Conservation (phyloP, 495 filamentous ascomycete species). For the Annulohypoxylon moriforme region DNA sequence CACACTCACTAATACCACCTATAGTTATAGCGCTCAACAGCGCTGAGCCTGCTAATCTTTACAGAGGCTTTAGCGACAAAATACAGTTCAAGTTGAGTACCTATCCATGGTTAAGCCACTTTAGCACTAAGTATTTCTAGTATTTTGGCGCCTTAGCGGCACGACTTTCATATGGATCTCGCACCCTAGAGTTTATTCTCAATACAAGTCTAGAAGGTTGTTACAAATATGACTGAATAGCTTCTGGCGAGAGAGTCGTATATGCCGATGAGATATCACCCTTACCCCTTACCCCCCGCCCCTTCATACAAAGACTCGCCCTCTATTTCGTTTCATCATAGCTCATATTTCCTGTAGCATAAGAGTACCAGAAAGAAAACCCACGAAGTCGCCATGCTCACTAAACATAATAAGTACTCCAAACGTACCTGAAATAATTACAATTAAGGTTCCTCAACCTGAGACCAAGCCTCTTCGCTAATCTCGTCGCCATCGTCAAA, state of each 20-base stretch:
- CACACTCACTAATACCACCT: no score
- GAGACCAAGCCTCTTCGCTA: slow-evolving; percentile 34
- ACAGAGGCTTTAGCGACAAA: no score
- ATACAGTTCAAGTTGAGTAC: no score
- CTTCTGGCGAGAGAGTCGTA: neutral
- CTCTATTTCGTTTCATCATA: slow-evolving; percentile 1
- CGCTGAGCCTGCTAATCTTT: no score
- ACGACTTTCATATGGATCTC: no score
- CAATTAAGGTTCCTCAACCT: slow-evolving; percentile 19
- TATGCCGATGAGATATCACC: neutral
- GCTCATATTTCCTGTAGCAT: neutral
- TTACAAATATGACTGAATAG: neutral
- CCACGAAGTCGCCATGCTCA: neutral
- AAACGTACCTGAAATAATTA: neutral
- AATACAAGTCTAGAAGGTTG: neutral
- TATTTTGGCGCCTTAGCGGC: no score
- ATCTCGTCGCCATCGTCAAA: slow-evolving; percentile 24
- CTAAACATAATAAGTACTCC: neutral
- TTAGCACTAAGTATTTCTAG: no score
- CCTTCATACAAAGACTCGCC: neutral
- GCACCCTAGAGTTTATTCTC: no score
- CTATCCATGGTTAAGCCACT: no score
- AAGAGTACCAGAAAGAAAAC: neutral
- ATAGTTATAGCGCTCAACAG: no score
- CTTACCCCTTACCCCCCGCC: no score